Percentiles rank a stretch among this genome's conserved stretches.
Evolutionary conservation across 345 rosid species (phyloP).

Genomic region (Salix koriyanagi): DNA sequence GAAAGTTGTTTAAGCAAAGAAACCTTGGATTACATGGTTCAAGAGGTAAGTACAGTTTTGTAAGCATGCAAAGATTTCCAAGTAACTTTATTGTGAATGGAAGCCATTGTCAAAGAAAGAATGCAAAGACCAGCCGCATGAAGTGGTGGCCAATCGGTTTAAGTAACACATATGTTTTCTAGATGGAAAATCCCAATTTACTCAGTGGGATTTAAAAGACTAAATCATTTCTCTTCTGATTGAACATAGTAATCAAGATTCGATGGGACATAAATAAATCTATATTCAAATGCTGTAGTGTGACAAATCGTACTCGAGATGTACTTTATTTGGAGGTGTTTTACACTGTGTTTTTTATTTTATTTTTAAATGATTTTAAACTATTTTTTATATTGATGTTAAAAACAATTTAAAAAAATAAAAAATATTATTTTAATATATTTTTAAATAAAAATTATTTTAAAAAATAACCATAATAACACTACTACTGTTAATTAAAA

Average conservation of each 20-base stretch:
- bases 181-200: neutral
- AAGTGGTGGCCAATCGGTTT: neutral
- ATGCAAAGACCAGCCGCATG: neutral
- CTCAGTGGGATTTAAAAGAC: neutral
- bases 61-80: neutral
- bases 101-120: neutral
- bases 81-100: neutral
- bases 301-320: constrained; percentile 8
- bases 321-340: neutral
- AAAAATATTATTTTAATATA: too few relatives aligned
- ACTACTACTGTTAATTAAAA: too few relatives aligned
- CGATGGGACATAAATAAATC: neutral
- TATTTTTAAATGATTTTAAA: too few relatives aligned
- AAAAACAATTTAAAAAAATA: too few relatives aligned
- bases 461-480: too few relatives aligned
- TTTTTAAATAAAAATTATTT: too few relatives aligned
- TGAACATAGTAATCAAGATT: neutral
- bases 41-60: neutral
- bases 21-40: neutral
- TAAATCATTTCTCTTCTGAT: neutral
- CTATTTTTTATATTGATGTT: too few relatives aligned
- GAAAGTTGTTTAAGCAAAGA: neutral
- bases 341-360: too few relatives aligned
- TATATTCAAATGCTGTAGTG: neutral
- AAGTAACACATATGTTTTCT: neutral